A percentile compares a stretch with the other conserved stretches of the same genome.
Conservation (phyloP, 2,329 filamentous ascomycete species). For the Fusarium scirpi region DNA sequence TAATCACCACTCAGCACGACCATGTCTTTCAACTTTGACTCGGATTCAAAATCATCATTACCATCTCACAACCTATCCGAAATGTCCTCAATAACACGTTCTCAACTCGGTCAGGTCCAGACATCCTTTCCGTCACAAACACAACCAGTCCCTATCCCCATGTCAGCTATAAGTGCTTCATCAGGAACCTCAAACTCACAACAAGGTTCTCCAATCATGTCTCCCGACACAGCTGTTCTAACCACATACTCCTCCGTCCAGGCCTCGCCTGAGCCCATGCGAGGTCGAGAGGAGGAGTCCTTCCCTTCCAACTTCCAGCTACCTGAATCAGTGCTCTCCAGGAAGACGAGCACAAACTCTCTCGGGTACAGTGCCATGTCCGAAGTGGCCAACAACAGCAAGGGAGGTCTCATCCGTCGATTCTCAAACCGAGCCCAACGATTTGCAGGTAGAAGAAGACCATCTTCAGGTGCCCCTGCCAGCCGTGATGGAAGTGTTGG, state of each 20-base stretch:
- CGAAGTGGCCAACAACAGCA: conserved; percentile 62
- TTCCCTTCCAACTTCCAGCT: conserved; percentile 72
- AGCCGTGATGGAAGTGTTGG: conserved; percentile 90
- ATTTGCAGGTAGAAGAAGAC: conserved; percentile 75
- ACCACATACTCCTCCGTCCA: conserved; percentile 73
- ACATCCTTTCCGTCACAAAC: conserved; percentile 57
- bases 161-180: conserved; percentile 67
- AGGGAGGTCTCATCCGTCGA: conserved; percentile 77
- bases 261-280: conserved; percentile 73
- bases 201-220: conserved; percentile 68
- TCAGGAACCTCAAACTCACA: conserved; percentile 67
- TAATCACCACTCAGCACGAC: conserved; percentile 37
- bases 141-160: conserved; percentile 56
- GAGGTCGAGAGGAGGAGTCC: conserved; percentile 66
- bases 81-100: conserved; percentile 57
- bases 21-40: conserved; percentile 46
- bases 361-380: conserved; percentile 72
- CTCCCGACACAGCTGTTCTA: conserved; percentile 64
- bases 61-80: conserved; percentile 48
- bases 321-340: conserved; percentile 76
- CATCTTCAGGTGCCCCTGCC: conserved; percentile 80
- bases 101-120: conserved; percentile 62
- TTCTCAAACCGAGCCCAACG: conserved; percentile 84
- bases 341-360: conserved; percentile 70
- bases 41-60: conserved; percentile 41